Evolutionary conservation across 805 yeast species (phyloP).

Genomic region (Blastobotrys americana): DNA sequence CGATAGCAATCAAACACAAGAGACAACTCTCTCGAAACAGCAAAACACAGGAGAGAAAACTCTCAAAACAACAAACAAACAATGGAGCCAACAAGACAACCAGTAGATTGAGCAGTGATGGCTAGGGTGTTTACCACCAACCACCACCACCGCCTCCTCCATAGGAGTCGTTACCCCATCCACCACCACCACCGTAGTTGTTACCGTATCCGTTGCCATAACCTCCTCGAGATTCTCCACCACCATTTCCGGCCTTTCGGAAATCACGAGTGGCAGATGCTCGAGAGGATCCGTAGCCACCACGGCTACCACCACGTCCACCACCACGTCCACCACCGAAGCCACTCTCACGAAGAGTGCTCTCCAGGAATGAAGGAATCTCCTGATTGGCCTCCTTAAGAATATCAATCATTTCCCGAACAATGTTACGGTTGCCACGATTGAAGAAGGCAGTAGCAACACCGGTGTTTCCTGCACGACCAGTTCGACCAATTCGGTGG

Average conservation of each 20-base stretch:
- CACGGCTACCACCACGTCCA: conserved; percentile 43
- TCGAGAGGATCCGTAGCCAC: conserved; percentile 36
- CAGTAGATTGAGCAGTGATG: too few species aligned
- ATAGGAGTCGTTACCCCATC: conserved; percentile 23
- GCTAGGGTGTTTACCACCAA: conserved; percentile 18
- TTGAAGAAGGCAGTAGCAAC: conserved; percentile 97
- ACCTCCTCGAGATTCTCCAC: conserved; percentile 27
- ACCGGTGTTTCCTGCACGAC: conserved; percentile 99
- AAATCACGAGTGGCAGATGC: conserved; percentile 41
- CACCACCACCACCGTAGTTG: conserved; percentile 20
- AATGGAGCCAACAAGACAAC: too few species aligned
- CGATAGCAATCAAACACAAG: too few species aligned
- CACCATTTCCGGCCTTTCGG: conserved; percentile 40
- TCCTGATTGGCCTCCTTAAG: conserved; percentile 96
- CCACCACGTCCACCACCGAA: conserved; percentile 50
- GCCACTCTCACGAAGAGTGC: conserved; percentile 69
- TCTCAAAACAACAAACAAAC: conserved; percentile 1
- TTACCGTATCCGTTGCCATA: conserved; percentile 18
- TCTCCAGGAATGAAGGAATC: conserved; percentile 80
- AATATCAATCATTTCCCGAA: conserved; percentile 78
- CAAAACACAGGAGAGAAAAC: too few species aligned
- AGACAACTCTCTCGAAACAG: too few species aligned
- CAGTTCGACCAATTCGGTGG: conserved; percentile 99
- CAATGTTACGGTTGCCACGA: conserved; percentile 87
- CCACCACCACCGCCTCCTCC: conserved; percentile 17